phyloP scores from a whole-genome alignment of 495 filamentous ascomycete species.

The Penicillium steckii region DNA sequence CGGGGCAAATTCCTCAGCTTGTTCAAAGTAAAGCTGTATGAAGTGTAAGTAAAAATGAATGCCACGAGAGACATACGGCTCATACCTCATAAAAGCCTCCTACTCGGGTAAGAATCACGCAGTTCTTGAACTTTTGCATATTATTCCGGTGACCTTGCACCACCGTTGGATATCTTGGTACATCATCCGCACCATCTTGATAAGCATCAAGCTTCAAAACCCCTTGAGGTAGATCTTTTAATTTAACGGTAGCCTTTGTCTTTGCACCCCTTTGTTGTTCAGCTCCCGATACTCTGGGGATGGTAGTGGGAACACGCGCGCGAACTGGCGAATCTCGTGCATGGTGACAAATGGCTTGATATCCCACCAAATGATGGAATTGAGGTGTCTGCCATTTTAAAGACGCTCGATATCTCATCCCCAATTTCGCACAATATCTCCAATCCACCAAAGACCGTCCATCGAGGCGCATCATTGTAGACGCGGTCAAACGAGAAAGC shows the following conservation, averaged over 20 bases:
- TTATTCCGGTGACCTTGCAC: constrained; percentile 86
- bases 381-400: too few species aligned
- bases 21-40: constrained; percentile 78
- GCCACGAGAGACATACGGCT: neutral
- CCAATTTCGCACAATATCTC: neutral
- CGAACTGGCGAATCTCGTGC: constrained; percentile 25
- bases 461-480: constrained; percentile 26
- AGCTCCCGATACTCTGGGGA: constrained; percentile 7
- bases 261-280: constrained; percentile 42
- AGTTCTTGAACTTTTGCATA: constrained; percentile 86
- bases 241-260: constrained; percentile 52
- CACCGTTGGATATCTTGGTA: constrained; percentile 76
- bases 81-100: constrained; percentile 88
- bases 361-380: constrained; percentile 19
- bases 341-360: constrained; percentile 37
- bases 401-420: neutral
- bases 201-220: constrained; percentile 47
- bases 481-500: neutral
- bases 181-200: constrained; percentile 45
- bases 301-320: constrained; percentile 14
- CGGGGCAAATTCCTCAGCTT: constrained; percentile 84
- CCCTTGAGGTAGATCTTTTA: constrained; percentile 68
- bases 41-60: constrained; percentile 3
- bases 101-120: constrained; percentile 85
- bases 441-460: constrained; percentile 14